A percentile compares a stretch with the other conserved stretches of the same genome.
Evolutionary conservation across 192 early-diverging fungal species (phyloP).

Genomic region (Podochytrium sp.): DNA sequence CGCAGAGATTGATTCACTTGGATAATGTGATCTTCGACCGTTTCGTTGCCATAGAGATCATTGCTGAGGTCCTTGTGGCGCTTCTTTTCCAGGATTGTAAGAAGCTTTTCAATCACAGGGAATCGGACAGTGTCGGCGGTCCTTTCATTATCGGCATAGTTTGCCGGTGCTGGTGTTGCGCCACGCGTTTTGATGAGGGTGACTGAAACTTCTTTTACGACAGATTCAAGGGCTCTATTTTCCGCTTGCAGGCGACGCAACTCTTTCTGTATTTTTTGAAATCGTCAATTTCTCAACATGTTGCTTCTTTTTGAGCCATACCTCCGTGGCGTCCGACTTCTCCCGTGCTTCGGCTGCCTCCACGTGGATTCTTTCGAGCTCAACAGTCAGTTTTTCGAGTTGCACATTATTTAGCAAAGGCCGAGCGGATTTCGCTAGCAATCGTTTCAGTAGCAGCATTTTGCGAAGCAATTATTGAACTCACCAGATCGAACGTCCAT

Average conservation of each 20-base stretch:
- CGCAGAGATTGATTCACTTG: slow-evolving; percentile 29
- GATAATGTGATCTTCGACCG: slow-evolving; percentile 18
- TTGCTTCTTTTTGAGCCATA: not conserved
- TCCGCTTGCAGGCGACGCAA: slow-evolving; percentile 35
- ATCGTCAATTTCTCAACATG: not conserved
- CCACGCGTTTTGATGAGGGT: slow-evolving; percentile 34
- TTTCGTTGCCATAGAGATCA: slow-evolving; percentile 15
- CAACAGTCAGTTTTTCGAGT: slow-evolving; percentile 46
- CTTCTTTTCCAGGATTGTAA: slow-evolving; percentile 36
- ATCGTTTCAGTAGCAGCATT: not conserved
- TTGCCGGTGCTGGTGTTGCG: not conserved
- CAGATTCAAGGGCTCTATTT: slow-evolving; percentile 41
- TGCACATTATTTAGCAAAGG: slow-evolving; percentile 32
- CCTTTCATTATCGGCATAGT: no score
- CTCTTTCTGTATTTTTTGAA: slow-evolving; percentile 13
- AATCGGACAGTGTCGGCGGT: not conserved
- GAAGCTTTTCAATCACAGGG: slow-evolving; percentile 42
- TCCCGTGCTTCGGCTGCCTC: slow-evolving; percentile 44
- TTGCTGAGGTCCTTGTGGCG: slow-evolving; percentile 10
- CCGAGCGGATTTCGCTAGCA: not conserved
- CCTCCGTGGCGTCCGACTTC: slow-evolving; percentile 35
- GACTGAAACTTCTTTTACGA: slow-evolving; percentile 48
- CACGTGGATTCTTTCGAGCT: slow-evolving; percentile 50
- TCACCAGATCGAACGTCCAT: slow-evolving; percentile 6
- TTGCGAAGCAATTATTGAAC: not conserved